A percentile compares a stretch with the other conserved stretches of the same genome.
phyloP scores from a whole-genome alignment of 352 stramenopile genomes.

The Globisporangium paroecandrum region DNA sequence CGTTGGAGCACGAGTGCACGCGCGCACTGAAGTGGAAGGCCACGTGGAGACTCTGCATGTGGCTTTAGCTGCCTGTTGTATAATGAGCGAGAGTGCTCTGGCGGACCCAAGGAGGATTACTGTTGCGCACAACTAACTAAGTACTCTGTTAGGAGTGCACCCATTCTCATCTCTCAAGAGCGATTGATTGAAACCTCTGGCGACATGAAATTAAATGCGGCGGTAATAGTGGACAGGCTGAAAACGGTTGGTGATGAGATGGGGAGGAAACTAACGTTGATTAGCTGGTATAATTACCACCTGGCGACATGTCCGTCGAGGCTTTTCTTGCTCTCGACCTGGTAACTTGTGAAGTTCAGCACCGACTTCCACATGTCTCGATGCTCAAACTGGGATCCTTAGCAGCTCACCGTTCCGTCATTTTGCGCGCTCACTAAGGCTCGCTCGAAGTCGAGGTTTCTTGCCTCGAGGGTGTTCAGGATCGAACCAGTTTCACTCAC shows the following conservation, averaged over 20 bases:
- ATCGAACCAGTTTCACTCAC: constrained; percentile 1
- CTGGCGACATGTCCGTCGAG: neutral
- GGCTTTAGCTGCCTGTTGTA: neutral
- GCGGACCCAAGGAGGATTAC: neutral
- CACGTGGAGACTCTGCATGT: constrained; percentile 9
- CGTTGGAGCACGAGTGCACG: constrained; percentile 36
- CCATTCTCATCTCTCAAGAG: neutral
- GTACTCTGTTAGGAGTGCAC: neutral
- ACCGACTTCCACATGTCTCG: neutral
- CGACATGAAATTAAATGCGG: neutral
- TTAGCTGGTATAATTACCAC: neutral
- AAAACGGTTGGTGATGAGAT: neutral
- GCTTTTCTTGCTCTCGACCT: neutral
- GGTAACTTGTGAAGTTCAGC: neutral
- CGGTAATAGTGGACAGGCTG: neutral
- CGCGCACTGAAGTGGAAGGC: constrained; percentile 29
- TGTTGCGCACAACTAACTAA: neutral
- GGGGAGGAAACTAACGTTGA: neutral
- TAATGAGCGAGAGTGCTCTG: neutral
- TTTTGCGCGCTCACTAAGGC: neutral
- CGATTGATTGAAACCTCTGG: neutral
- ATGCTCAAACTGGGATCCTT: neutral
- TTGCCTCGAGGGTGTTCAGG: neutral
- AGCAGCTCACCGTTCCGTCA: too few relatives aligned
- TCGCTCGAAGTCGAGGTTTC: neutral